Base-by-base conservation (phyloP, 805 yeast species). In the Wickerhamomyces ciferrii region DNA sequence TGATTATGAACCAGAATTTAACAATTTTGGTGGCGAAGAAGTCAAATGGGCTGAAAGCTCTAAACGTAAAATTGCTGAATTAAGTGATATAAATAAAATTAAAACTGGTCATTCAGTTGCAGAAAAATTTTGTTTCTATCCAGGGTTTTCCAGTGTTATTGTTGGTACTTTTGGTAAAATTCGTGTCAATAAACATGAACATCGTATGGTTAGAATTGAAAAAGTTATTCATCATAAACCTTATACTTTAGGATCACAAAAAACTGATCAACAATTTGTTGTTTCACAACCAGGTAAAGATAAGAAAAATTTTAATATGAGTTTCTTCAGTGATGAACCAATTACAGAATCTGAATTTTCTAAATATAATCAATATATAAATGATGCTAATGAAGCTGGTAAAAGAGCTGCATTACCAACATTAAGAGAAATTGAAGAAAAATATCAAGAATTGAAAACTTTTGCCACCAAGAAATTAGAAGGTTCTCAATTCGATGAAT, bases 191-290 rank as follows among this genome's bases (percentile, higher is more conserved):
- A 70, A 72, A 57, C 76, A 84, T 11, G 77, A 79, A 44, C 92
- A 94, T 66, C 76, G 97, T 56, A 76, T 92, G 79, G 96, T 92
- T 42, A 84, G 79, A 60, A 81, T 94, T 39, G 85, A 83, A 53
- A 84, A 78, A 45, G 78, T 86, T 9, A 76, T 75, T 23, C 66
- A 69, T 42, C 75, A 71, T 40, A 74, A 69, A 51, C 78, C 81
- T 17, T 81, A 81, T 59, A 66, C 63, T 69, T 79, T 62, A 71
- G 76, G 45, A 70, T 68, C 48, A 69, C 43, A 6, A 50, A 48
- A 68, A 25, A 80, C 81, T 2, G 78, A 79, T 53, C 72, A 73
- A 56, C 81, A 78, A 53, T 71, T 92, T 53, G 71, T 79, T 44
- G 92, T 88, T 14, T 76, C 91, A n/a, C 96, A 88, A 61, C 97